Base-by-base conservation (phyloP, 1,284 basidiomycete species). In the Cryptococcus sp. region DNA sequence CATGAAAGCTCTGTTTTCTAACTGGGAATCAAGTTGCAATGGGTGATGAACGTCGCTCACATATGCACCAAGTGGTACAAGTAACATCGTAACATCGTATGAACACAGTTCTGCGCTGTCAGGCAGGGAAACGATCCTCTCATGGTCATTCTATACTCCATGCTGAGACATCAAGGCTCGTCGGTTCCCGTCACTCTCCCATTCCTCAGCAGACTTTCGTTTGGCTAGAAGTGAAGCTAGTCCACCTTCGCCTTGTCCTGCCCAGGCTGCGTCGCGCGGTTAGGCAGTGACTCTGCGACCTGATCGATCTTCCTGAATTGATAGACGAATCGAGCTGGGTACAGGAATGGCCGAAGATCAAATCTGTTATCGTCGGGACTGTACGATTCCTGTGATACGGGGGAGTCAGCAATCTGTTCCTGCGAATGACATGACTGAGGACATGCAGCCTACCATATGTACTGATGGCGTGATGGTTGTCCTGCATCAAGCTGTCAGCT, bases 361-460 rank as follows among this genome's bases (percentile, higher is more conserved):
- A 95, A 99, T 65, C 92, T 84, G 75, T 99, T 97, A 77, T 98
- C 94, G 74, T 98, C 95, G 4, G 93, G 93, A 71, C 90, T 93
- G 79, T 97, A 97, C 10, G 89, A 90, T 78, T 96, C 92, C 90
- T 93, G 65, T 52, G 56, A 35, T 35, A 5, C 31, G 3, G 51
- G 19, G 40, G 22, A 45, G 57, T 60, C 50, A 54, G 39, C 22
- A 45, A 22, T 44, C 19, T 50, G 42, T 58, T 53, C 49, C 15
- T 15, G 31, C 10, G 4, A 41, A 27, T n/a, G 3, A n/a, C 19
- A n/a, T 31, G 4, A 31, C 27, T 10, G 20, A 7, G 39, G 27
- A 3, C 27, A 61, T 45, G 48, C 45, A 53, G 80, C 88, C 69
- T 66, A 88, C 93, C 65, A 96, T 94, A 77, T 99, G 96, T 69